These are phyloP conservation scores for Geranomyces michiganensis DNA, from an alignment of 192 early-diverging fungal genomes.

Conservation along the genomic window DNA sequence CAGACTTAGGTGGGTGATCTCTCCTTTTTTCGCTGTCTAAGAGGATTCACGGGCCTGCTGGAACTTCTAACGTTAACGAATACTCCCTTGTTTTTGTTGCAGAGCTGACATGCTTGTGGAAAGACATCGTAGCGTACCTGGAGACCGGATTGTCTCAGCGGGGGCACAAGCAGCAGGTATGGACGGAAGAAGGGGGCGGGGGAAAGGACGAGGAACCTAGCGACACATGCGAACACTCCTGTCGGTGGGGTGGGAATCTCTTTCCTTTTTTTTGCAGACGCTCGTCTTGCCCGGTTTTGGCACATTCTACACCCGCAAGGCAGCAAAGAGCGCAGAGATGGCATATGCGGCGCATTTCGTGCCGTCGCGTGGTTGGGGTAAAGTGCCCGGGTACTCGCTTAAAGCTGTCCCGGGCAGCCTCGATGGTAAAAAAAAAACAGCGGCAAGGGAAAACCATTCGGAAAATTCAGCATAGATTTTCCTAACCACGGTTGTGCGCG, in stretches of 20 bases:
- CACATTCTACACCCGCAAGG: slow-evolving; percentile 39
- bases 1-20: slow-evolving; percentile 33
- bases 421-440: slow-evolving; percentile 11
- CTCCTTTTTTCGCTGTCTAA: too few species aligned
- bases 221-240: neutral
- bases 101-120: slow-evolving; percentile 48
- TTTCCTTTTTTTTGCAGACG: slow-evolving; percentile 31
- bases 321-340: neutral
- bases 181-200: neutral
- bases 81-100: neutral
- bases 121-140: slow-evolving; percentile 34
- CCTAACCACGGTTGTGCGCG: too few species aligned
- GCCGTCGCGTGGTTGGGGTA: slow-evolving; percentile 48
- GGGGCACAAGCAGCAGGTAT: slow-evolving; percentile 37
- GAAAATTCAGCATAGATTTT: too few species aligned
- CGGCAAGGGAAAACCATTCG: too few species aligned
- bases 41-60: too few species aligned
- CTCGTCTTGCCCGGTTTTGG: slow-evolving; percentile 47
- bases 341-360: slow-evolving; percentile 33
- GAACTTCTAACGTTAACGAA: too few species aligned
- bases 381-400: slow-evolving; percentile 45
- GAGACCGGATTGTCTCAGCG: slow-evolving; percentile 19
- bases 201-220: too few species aligned
- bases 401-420: slow-evolving; percentile 6
- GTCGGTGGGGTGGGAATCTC: neutral